phyloP scores from a whole-genome alignment of 148 eudicot species.

The Pouteria glomerata region DNA sequence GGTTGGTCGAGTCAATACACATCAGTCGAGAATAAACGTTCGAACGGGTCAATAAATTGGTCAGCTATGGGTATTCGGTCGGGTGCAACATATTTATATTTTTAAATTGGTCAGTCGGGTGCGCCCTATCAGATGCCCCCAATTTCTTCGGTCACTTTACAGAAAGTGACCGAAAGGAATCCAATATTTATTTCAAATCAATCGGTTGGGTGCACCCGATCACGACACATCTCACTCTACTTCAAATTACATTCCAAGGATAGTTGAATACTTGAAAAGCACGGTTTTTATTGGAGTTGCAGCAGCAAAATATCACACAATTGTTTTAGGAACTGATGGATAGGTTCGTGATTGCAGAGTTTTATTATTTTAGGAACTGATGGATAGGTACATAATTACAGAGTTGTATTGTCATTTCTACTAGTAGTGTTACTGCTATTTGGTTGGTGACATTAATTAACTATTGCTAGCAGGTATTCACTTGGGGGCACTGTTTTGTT shows the following conservation, averaged over 20 bases:
- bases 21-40: too few relatives aligned
- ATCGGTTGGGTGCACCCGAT: slow-evolving; percentile 97
- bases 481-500: slow-evolving; percentile 99
- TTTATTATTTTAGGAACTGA: too few relatives aligned
- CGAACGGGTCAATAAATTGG: too few relatives aligned
- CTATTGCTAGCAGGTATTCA: slow-evolving; percentile 62
- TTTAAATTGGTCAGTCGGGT: too few relatives aligned
- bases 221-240: slow-evolving; percentile 98
- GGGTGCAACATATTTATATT: too few relatives aligned
- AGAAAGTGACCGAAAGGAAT: too few relatives aligned
- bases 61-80: too few relatives aligned
- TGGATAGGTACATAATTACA: too few relatives aligned
- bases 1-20: too few relatives aligned
- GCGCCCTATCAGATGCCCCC: too few relatives aligned
- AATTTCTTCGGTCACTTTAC: too few relatives aligned
- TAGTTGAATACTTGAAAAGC: slow-evolving; percentile 90
- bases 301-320: slow-evolving; percentile 86
- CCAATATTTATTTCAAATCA: too few relatives aligned
- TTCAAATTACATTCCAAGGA: slow-evolving; percentile 81
- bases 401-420: neutral
- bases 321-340: slow-evolving; percentile 90
- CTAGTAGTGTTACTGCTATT: neutral
- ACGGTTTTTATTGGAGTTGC: slow-evolving; percentile 60
- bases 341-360: slow-evolving; percentile 53
- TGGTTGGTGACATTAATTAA: slow-evolving; percentile 1